These are phyloP conservation scores for Cryphonectria parasitica DNA, from an alignment of 2,329 filamentous ascomycete species.

Conservation along the genomic window DNA sequence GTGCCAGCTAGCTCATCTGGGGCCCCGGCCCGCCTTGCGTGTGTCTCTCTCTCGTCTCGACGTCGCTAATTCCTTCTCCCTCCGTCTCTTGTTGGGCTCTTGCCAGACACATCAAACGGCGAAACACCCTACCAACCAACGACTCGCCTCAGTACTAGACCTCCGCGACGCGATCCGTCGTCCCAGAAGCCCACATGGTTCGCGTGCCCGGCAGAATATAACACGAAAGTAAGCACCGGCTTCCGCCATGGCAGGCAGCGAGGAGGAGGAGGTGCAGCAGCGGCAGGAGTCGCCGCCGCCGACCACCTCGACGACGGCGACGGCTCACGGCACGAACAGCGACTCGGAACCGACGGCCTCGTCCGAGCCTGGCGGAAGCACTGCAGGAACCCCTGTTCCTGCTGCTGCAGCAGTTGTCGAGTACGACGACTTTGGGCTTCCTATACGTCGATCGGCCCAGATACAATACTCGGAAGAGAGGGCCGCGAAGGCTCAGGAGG, in stretches of 20 bases:
- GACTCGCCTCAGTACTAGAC: background rate
- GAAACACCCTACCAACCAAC: background rate
- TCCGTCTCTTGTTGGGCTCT: background rate
- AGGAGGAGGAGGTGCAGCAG: conserved; percentile 11
- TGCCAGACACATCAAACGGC: background rate
- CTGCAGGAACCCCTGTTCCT: background rate
- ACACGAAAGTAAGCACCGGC: background rate
- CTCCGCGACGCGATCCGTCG: background rate
- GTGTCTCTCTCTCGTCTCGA: background rate
- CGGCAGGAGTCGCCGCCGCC: background rate
- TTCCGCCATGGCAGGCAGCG: conserved; percentile 15
- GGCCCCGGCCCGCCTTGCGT: conserved; percentile 1
- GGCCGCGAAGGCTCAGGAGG: conserved; percentile 23
- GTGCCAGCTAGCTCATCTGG: background rate
- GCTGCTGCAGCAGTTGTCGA: conserved; percentile 40
- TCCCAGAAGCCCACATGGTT: background rate
- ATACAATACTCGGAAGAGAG: conserved; percentile 40
- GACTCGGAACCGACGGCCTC: background rate
- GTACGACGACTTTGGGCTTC: conserved; percentile 73
- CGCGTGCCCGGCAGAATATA: background rate
- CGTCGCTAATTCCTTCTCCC: background rate
- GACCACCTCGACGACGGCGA: background rate
- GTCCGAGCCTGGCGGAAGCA: background rate
- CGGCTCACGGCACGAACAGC: background rate
- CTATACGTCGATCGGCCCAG: conserved; percentile 52